phyloP scores from a whole-genome alignment of 768 basidiomycete genomes.

The Phlebiopsis flavidoalba region DNA sequence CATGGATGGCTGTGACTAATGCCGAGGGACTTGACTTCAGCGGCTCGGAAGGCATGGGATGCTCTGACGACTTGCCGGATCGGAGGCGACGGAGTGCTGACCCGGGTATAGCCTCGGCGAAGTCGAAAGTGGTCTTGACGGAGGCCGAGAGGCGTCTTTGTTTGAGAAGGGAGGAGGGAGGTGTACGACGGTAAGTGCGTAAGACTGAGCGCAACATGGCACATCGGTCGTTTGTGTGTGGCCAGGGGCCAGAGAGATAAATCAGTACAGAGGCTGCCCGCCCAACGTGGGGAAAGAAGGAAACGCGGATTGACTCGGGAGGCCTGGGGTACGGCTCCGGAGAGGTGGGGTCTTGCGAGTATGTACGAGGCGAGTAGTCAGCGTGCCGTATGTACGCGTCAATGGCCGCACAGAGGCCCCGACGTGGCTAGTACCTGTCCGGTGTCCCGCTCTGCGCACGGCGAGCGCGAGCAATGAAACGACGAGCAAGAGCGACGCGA shows the following conservation, averaged over 20 bases:
- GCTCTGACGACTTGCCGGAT: constrained; percentile 10
- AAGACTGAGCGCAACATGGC: constrained; percentile 46
- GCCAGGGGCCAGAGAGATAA: background rate
- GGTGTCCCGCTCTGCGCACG: background rate
- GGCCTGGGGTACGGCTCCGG: background rate
- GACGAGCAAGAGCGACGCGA: background rate
- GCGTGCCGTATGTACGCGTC: constrained; percentile 1
- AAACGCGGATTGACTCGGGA: background rate
- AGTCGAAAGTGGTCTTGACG: background rate
- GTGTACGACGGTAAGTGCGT: constrained; percentile 22
- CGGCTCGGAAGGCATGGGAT: constrained; percentile 1
- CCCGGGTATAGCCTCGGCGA: background rate
- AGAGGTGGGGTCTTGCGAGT: background rate
- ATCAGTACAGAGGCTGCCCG: background rate
- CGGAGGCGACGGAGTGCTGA: background rate
- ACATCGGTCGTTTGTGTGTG: constrained; percentile 35
- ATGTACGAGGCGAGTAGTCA: background rate
- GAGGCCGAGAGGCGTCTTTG: background rate
- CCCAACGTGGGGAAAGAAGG: background rate
- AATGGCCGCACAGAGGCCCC: background rate
- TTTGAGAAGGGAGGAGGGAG: background rate
- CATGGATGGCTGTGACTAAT: background rate
- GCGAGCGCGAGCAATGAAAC: background rate
- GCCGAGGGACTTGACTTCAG: constrained; percentile 2
- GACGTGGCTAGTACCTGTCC: background rate